These are phyloP conservation scores for Guillardia theta DNA, from an alignment of 78 protist species.

Conservation along the genomic window DNA sequence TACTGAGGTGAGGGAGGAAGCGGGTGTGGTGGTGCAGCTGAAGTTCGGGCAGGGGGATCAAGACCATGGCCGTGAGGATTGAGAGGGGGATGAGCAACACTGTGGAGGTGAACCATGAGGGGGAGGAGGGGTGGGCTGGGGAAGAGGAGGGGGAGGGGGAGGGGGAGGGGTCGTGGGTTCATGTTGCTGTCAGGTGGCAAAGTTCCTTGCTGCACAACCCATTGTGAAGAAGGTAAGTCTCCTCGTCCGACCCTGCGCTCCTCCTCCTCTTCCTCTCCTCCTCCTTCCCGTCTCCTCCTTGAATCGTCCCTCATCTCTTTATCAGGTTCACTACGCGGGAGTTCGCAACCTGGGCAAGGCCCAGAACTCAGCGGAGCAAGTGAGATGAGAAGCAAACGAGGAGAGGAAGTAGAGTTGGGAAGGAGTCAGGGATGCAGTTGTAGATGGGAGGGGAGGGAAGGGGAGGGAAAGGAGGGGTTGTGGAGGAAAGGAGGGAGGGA, in stretches of 20 bases:
- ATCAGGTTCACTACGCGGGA: slow-evolving; percentile 20
- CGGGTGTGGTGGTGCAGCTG: not conserved
- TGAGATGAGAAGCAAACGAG: no score
- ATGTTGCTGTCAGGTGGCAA: not conserved
- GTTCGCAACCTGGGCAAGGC: not conserved
- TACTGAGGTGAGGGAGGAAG: not conserved
- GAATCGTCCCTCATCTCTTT: not conserved
- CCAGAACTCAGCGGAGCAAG: no score
- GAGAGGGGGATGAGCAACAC: not conserved
- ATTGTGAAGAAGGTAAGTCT: not conserved
- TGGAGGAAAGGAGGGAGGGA: no score
- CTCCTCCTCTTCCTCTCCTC: not conserved
- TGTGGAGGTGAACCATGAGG: not conserved
- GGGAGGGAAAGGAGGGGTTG: no score
- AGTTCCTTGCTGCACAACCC: not conserved
- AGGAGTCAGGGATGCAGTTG: no score
- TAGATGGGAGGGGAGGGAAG: no score
- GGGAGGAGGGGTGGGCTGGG: no score
- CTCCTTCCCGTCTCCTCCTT: not conserved
- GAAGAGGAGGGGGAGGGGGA: no score
- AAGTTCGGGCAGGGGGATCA: not conserved
- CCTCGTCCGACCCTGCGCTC: not conserved
- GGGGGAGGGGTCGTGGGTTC: no score
- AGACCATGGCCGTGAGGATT: slow-evolving; percentile 21
- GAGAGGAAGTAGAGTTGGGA: no score